Conservation (phyloP, 208 protist species). For the Trichomonas vaginalis region DNA sequence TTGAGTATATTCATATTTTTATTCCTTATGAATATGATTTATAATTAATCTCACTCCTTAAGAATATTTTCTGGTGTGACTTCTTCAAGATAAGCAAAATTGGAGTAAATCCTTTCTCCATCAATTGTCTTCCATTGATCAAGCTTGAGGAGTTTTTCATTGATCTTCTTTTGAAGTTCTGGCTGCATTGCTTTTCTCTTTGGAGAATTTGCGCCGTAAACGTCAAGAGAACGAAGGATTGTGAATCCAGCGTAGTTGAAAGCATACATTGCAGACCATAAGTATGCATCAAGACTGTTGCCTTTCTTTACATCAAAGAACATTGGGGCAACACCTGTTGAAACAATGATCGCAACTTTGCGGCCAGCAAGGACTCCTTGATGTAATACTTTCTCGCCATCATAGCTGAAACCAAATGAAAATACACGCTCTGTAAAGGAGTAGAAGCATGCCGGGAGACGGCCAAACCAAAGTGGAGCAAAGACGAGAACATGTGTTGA, state of each 20-base stretch:
- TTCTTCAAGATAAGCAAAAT: no score
- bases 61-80: no score
- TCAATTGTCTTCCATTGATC: background rate
- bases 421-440: background rate
- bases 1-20: no score
- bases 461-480: background rate
- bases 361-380: background rate
- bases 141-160: background rate
- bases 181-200: background rate
- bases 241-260: background rate
- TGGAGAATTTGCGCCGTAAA: background rate
- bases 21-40: no score
- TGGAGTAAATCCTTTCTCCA: no score
- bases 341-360: background rate
- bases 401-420: background rate
- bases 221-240: background rate
- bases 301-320: background rate
- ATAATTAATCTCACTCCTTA: no score
- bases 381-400: background rate
- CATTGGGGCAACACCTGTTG: background rate
- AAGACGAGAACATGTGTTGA: background rate
- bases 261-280: background rate
- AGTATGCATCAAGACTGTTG: background rate
- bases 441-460: background rate
- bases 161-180: background rate